These are phyloP conservation scores for Leccinum uliginosum DNA, from an alignment of 768 basidiomycete species.

Conservation along the genomic window DNA sequence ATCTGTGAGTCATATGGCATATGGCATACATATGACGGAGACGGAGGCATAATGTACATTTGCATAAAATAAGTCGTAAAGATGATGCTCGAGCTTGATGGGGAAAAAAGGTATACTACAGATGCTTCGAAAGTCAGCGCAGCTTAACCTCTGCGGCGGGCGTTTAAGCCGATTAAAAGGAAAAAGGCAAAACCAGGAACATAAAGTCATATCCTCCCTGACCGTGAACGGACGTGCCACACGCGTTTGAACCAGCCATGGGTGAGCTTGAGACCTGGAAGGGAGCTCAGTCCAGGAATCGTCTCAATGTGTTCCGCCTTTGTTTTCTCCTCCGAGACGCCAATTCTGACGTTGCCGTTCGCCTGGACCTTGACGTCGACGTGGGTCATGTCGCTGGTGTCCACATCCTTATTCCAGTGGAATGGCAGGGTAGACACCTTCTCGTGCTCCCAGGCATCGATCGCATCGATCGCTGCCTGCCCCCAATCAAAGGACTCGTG, in stretches of 20 bases:
- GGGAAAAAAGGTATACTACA: neutral
- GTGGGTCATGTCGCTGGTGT: constrained; percentile 29
- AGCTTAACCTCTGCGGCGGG: neutral
- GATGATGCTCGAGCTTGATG: neutral
- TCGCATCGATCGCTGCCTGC: constrained; percentile 54
- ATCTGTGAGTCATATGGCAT: neutral
- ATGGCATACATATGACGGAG: neutral
- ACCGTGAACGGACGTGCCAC: constrained; percentile 30
- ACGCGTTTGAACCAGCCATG: constrained; percentile 31
- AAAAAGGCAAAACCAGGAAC: neutral
- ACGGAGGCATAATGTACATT: constrained; percentile 1
- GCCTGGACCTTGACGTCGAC: neutral
- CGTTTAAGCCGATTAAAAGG: constrained; percentile 1
- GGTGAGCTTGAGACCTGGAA: constrained; percentile 22
- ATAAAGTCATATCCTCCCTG: constrained; percentile 16
- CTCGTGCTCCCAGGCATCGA: constrained; percentile 54
- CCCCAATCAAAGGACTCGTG: constrained; percentile 80
- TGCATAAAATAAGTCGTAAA: constrained; percentile 3
- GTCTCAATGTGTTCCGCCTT: constrained; percentile 20
- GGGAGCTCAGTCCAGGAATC: constrained; percentile 16
- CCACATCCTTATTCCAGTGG: constrained; percentile 45
- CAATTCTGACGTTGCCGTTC: neutral
- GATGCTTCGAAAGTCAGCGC: constrained; percentile 13
- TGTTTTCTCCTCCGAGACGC: constrained; percentile 1
- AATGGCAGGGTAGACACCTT: constrained; percentile 35